Evolutionary conservation across 441 rosid species (phyloP), one percentile per base, ranked within the genome.

Genomic region (Pelargonium cotyledonis): DNA sequence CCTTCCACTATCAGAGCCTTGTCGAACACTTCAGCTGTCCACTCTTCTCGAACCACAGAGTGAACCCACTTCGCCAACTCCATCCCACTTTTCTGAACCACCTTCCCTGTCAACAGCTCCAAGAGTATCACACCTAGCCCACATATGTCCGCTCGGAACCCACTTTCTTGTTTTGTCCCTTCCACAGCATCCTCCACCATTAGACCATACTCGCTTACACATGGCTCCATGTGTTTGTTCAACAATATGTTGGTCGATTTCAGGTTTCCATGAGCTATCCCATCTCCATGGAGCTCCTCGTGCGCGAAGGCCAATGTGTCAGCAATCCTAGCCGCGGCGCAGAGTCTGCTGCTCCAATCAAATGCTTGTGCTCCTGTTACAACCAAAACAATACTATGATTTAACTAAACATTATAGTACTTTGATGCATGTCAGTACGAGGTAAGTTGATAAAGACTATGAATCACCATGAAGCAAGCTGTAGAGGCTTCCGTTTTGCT

Each of bases 1-100:
- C 82, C 90, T 70, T 79, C 83, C 23, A 66, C 40, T 40, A 84
- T 67, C 11, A 88, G 71, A 0, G 71, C 65, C 82, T 77, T 81
- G 66, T 88, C 88, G 11, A 88, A 85, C 31, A 88, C 90, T 69
- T 84, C 92, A 2, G 55, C 87, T 0, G 88, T 88, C 90, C 92
- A 82, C 76, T 88, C 92, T 67, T 88, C 90, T 14, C 77, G 69
- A 38, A 88, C 80, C 0, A 78, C 85, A 0, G 86, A 75, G 11
- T 74, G 80, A 70, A 88, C 92, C 92, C 92, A 88, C 68, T 69
- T 76, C 14, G 90, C 66, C 74, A 88, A 62, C 72, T 83, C 79
- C 0, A 71, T 60, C 8, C 90, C 90, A 16, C 83, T 79, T 16
- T 44, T 78, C 55, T 81, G 77, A 61, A 78, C 82, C 61, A 75